Evolutionary conservation across 257 asterid genomes (phyloP).

Genomic region (Nicotiana tabacum): DNA sequence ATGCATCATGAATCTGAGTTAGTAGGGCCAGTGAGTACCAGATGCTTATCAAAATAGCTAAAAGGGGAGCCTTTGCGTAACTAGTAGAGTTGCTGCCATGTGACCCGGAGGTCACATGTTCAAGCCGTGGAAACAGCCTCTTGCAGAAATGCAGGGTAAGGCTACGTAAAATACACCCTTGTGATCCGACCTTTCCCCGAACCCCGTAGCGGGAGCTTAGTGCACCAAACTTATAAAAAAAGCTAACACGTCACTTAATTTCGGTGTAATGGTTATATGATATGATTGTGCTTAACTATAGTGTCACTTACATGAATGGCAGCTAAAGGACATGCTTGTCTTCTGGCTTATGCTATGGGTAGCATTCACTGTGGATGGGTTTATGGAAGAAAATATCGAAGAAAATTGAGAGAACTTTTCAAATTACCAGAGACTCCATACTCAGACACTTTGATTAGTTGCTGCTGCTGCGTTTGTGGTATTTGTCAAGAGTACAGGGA

Average conservation of each 20-base stretch:
- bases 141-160: no score
- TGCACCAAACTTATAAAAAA: no score
- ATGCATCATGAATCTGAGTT: no score
- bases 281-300: background rate
- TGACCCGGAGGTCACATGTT: no score
- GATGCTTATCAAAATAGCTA: no score
- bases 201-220: no score
- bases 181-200: no score
- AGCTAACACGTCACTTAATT: background rate
- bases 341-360: constrained; percentile 23
- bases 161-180: no score
- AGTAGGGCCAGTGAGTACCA: no score
- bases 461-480: constrained; percentile 38
- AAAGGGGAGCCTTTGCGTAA: no score
- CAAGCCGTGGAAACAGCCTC: no score
- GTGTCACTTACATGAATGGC: background rate
- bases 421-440: constrained; percentile 32
- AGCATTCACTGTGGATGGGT: constrained; percentile 31
- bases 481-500: constrained; percentile 36
- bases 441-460: constrained; percentile 23
- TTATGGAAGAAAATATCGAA: constrained; percentile 30
- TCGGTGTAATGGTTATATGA: background rate
- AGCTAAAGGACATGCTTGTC: constrained; percentile 24
- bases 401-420: constrained; percentile 30
- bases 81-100: no score